phyloP scores from a whole-genome alignment of 805 yeast genomes.

The Candida schatavii region DNA sequence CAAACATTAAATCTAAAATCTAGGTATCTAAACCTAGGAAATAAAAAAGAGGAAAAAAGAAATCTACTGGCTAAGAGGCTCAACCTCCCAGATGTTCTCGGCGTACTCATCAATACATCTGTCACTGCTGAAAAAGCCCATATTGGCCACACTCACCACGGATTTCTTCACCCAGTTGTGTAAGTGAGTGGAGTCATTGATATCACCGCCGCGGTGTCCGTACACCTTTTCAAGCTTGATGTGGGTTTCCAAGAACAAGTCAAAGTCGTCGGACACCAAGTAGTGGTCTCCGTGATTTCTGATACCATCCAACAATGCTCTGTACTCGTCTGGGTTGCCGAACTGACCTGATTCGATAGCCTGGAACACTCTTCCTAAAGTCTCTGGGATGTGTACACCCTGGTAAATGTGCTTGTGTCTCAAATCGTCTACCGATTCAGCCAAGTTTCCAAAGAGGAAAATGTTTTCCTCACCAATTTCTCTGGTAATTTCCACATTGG shows the following conservation, averaged over 20 bases:
- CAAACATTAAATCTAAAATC: no score
- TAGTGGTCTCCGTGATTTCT: constrained; percentile 79
- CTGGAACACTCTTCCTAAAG: constrained; percentile 59
- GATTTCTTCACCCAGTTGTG: constrained; percentile 72
- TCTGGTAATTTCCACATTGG: constrained; percentile 90
- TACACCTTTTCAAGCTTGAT: constrained; percentile 69
- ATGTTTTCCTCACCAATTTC: constrained; percentile 93
- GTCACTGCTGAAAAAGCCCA: constrained; percentile 91
- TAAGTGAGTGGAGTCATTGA: constrained; percentile 50
- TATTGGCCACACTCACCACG: constrained; percentile 79
- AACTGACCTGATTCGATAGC: constrained; percentile 68
- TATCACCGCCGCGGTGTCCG: constrained; percentile 43
- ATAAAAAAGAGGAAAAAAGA: no score
- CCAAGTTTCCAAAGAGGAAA: constrained; percentile 85
- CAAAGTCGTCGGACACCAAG: constrained; percentile 86
- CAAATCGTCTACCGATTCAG: constrained; percentile 85
- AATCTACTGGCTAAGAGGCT: constrained; percentile 50
- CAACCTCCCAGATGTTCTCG: constrained; percentile 88
- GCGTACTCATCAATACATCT: constrained; percentile 92
- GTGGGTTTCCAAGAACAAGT: constrained; percentile 81
- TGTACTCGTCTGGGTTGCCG: constrained; percentile 67
- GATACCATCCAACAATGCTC: constrained; percentile 66
- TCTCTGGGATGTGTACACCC: constrained; percentile 56
- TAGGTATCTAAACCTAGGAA: no score
- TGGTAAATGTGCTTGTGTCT: constrained; percentile 71